Base-by-base conservation (phyloP, 2,329 filamentous ascomycete genomes). In the Hypoxylon sp. region DNA sequence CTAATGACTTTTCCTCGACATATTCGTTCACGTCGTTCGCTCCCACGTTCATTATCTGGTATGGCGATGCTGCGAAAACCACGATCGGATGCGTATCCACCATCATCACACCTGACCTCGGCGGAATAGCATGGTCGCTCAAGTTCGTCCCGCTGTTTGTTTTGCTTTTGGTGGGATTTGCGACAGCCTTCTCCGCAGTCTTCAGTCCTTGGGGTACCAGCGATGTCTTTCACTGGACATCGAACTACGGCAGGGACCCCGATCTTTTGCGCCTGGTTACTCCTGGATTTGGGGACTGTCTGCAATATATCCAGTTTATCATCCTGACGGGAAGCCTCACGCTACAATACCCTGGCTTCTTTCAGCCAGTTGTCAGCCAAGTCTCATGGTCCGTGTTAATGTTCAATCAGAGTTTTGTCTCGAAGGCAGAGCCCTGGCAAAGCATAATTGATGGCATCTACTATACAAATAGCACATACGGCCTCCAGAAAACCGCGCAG, bases 301-400 rank as follows among this genome's bases (percentile, higher is more conserved):
- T 99, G 46, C 92, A 97, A 71, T 97, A 99, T 69, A 89, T 99
- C 12, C 94, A 99, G 68, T 99, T 96, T 63, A 80, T 94, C 45
- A 87, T 90, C 15, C 75, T 99, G 51, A 94, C 91, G 0, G 93
- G 93, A n/a, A 87, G 88, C 26, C 77, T 99, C 50, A 91, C 88
- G 5, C 77, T 99, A 57, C 85, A 87, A 61, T 99, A 97, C 65
- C 94, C 94, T 0, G 94, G 94, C 7, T 99, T 89, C 68, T 99
- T 91, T 69, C 93, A 96, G 68, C 94, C 94, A 3, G 88, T 91
- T 5, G 83, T 93, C 49, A 96, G 92, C 70, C 90, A 93, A 69
- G 88, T 82, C 9, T 85, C 88, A 27, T 99, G 94, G 94, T 94
- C 93, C 1, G 75, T 85, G 4, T 81, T 99, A 52, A 88, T 97